These are phyloP conservation scores for Quercus glauca DNA, from an alignment of 306 rosid genomes.

Conservation along the genomic window DNA sequence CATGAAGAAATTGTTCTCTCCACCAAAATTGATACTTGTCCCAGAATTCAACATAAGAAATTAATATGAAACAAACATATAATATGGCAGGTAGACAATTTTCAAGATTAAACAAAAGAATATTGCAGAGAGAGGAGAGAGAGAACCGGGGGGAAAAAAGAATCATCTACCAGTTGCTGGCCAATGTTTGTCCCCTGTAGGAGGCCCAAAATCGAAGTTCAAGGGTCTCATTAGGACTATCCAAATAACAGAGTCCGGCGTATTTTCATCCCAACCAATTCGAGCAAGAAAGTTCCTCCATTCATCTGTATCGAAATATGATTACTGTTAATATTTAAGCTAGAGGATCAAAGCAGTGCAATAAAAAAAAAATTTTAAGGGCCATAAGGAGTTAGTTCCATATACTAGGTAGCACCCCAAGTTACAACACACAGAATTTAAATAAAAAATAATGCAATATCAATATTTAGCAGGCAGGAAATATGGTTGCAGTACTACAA, in stretches of 20 bases:
- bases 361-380: not conserved
- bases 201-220: constrained; percentile 97
- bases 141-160: not conserved
- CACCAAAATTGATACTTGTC: too few relatives aligned
- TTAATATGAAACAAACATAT: not conserved
- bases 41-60: too few relatives aligned
- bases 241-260: constrained; percentile 56
- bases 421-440: not conserved
- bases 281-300: constrained; percentile 93
- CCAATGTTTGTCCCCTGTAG: constrained; percentile 92
- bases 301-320: constrained; percentile 54
- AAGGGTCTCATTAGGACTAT: constrained; percentile 63
- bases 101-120: not conserved
- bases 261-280: constrained; percentile 77
- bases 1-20: too few relatives aligned
- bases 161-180: constrained; percentile 80
- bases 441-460: not conserved
- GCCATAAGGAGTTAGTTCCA: not conserved
- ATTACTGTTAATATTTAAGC: not conserved
- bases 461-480: not conserved
- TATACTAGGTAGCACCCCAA: not conserved
- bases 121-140: not conserved
- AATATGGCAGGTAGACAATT: not conserved
- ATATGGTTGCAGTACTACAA: not conserved
- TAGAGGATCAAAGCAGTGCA: not conserved